Conservation (phyloP, 495 filamentous ascomycete species). For the Xylaria telfairii region DNA sequence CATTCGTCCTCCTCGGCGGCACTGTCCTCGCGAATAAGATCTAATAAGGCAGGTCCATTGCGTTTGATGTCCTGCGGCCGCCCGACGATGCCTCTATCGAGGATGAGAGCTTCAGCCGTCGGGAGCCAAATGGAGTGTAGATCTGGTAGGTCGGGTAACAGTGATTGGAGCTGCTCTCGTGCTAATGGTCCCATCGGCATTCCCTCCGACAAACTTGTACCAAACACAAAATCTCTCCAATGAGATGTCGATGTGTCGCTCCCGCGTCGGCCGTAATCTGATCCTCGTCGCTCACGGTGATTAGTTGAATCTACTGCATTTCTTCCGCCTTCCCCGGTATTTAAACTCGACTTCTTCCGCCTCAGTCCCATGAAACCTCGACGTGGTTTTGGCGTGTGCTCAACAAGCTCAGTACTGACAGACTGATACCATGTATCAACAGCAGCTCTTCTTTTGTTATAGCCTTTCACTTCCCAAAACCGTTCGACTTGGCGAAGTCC, state of each 20-base stretch:
- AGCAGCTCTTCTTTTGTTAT: constrained; percentile 57
- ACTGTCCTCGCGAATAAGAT: constrained; percentile 60
- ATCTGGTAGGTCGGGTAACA: constrained; percentile 56
- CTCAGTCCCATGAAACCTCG: constrained; percentile 53
- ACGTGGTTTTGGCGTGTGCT: constrained; percentile 50
- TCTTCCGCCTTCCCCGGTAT: constrained; percentile 26
- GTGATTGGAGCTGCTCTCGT: constrained; percentile 51
- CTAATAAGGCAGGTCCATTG: constrained; percentile 57
- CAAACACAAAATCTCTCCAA: constrained; percentile 54
- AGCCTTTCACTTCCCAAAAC: constrained; percentile 65
- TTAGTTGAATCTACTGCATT: constrained; percentile 20
- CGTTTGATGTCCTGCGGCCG: constrained; percentile 58
- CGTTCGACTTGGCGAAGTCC: constrained; percentile 60
- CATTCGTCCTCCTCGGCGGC: constrained; percentile 59
- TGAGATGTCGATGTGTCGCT: constrained; percentile 42
- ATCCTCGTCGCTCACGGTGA: constrained; percentile 37
- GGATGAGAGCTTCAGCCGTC: constrained; percentile 60
- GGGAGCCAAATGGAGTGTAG: constrained; percentile 58
- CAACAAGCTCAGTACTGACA: constrained; percentile 48
- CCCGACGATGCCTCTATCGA: constrained; percentile 60
- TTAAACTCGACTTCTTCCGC: constrained; percentile 54
- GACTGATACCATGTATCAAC: constrained; percentile 61
- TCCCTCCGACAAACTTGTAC: constrained; percentile 57
- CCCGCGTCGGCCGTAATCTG: constrained; percentile 35
- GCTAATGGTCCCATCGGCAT: constrained; percentile 59